Evolutionary conservation across 306 rosid species (phyloP), one percentile per base, ranked within the genome.

Genomic region (Casuarina glauca): DNA sequence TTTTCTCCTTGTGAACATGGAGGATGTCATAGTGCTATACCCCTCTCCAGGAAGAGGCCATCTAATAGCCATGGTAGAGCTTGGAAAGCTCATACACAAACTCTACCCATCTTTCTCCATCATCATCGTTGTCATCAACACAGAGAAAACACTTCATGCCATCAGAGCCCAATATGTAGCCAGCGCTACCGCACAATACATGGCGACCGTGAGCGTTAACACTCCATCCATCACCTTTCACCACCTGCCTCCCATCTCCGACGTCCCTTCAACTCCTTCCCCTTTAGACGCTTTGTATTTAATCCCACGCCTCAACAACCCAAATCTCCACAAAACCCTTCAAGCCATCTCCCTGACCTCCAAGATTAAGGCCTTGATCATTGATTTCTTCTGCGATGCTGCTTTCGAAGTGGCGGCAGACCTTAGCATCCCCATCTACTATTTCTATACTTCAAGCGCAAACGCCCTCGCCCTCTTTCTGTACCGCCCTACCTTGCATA

Each of bases 11-110:
- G n/a, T 20, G 17, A 9, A 36, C 3, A 46, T 72, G 69, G 7
- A 13, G 72, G 82, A 72, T 0, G 73, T 76, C 58, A 75, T 75
- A 46, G 84, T 75, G 26, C 78, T 80, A 32, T 80, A 80, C 20
- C 80, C 80, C 8, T 74, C 20, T 58, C 48, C 72, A 9, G 84
- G 76, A 0, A 71, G 76, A 10, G 80, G 80, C 36, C 76, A 75
- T 43, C 42, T 76, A 1, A 42, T 62, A 5, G 6, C 84, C 73
- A 81, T 81, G 80, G 76, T 81, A 3, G 84, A 81, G 26, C 54
- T 81, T 9, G 80, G 73, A 48, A 81, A 81, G 50, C 73, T 75
- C 51, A 6, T 76, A 48, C 71, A 58, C 35, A 36, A 38, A 10
- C 72, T 57, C 45, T 11, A 68, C 68, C 79, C 84, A 0, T 35